Evolutionary conservation across 2,329 filamentous ascomycete genomes (phyloP).

Genomic region (Botrytis hyacinthi): DNA sequence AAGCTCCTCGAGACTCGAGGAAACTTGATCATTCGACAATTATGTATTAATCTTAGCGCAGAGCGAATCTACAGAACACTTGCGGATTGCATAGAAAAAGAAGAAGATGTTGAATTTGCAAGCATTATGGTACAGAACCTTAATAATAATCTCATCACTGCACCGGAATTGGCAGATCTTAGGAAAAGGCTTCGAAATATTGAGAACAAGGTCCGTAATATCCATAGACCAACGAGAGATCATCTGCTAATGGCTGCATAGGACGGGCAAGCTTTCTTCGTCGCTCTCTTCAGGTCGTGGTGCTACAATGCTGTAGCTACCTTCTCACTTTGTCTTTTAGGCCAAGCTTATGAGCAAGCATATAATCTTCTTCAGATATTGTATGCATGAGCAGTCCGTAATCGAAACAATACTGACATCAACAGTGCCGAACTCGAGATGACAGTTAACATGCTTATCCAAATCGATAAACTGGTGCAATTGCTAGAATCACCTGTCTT

Average conservation of each 20-base stretch:
- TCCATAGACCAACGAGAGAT: not conserved
- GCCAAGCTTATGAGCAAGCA: constrained; percentile 96
- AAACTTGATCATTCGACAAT: constrained; percentile 92
- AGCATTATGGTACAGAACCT: constrained; percentile 99
- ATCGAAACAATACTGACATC: constrained; percentile 33
- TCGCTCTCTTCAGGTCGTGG: constrained; percentile 92
- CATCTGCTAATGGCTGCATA: constrained; percentile 39
- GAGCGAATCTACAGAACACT: constrained; percentile 94
- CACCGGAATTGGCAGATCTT: constrained; percentile 87
- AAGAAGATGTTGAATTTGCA: constrained; percentile 97
- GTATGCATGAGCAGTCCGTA: constrained; percentile 45
- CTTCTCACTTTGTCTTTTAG: constrained; percentile 90
- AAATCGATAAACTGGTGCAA: constrained; percentile 97
- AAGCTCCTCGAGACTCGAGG: constrained; percentile 87
- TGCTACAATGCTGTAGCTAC: constrained; percentile 98
- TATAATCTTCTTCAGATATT: constrained; percentile 96
- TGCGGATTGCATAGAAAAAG: constrained; percentile 94
- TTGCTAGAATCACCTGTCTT: constrained; percentile 96
- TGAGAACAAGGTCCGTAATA: constrained; percentile 68
- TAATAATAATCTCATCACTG: constrained; percentile 98
- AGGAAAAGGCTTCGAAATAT: constrained; percentile 86
- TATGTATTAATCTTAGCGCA: constrained; percentile 88
- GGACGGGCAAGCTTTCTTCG: constrained; percentile 95
- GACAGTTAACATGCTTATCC: constrained; percentile 97
- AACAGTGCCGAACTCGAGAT: constrained; percentile 89